Conservation (phyloP, 306 rosid species). For the Luffa acutangula region DNA sequence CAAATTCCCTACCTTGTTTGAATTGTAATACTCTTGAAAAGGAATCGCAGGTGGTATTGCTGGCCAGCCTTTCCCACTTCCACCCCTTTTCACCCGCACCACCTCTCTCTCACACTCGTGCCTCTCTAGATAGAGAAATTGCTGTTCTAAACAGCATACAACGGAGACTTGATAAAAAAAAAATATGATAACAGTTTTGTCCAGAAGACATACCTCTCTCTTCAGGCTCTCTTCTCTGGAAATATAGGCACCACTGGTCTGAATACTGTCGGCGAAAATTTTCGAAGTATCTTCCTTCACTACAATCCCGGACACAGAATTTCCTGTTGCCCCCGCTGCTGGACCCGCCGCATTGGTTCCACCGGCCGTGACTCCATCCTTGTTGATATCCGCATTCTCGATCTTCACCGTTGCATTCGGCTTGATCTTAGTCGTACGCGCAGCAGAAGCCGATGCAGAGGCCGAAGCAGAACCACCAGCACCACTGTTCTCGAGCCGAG, state of each 20-base stretch:
- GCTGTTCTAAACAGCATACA: not conserved
- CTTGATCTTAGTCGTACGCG: constrained; percentile 63
- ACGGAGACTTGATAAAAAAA: not conserved
- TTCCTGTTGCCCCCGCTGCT: constrained; percentile 8
- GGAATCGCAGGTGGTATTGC: not conserved
- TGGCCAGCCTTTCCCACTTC: not conserved
- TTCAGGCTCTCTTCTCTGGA: constrained; percentile 85
- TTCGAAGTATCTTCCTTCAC: constrained; percentile 75
- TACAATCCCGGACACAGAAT: constrained; percentile 49
- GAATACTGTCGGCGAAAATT: constrained; percentile 82
- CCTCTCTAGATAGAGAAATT: not conserved
- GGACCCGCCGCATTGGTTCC: constrained; percentile 25
- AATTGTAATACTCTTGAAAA: not conserved
- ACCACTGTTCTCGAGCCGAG: constrained; percentile 49
- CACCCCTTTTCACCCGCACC: not conserved
- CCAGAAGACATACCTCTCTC: constrained; percentile 41
- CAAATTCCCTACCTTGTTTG: not conserved
- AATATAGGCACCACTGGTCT: constrained; percentile 88
- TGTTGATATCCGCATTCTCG: constrained; percentile 45
- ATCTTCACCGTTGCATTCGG: constrained; percentile 42
- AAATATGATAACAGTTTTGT: not conserved
- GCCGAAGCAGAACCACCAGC: constrained; percentile 26
- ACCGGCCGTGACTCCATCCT: constrained; percentile 33
- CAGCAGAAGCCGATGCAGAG: constrained; percentile 10
- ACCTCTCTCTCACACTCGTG: not conserved